Base-by-base conservation (phyloP, 306 rosid genomes). In the Bauhinia variegata region DNA sequence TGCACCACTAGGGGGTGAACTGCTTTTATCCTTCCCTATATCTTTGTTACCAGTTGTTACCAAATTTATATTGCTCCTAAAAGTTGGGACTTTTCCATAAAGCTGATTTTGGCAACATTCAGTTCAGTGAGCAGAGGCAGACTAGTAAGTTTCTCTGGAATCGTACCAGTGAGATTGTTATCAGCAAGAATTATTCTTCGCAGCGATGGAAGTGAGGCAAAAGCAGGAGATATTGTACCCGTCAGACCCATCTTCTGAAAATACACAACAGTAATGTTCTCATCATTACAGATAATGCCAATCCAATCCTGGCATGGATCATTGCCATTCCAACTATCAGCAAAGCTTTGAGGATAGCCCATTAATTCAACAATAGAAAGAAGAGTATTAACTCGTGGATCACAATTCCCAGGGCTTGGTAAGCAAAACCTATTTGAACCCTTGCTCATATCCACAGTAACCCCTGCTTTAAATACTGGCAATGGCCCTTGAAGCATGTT, bases 401-500 rank as follows among this genome's bases (percentile, higher is more conserved):
- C 87, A 65, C 92, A 87, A 3, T 23, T 31, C 14, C 79, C 84
- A 12, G 85, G 85, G 48, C 14, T 59, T 6, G 73, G 63, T 75
- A 79, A 34, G 63, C 92, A 87, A 64, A 87, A 84, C 37, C 83
- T 79, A 56, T 87, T 84, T 0, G 85, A 36, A 68, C 41, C 83
- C 53, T 71, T 48, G n/a, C 57, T 15, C 82, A 84, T 33, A 58
- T 64, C 69, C 10, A 64, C 34, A 2, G 0, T 46, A 32, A 64
- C 44, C 15, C 28, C 47, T 36, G 36, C 52, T 23, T 51, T 65
- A 64, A 91, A 91, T 66, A 15, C 78, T 0, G 97, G 96, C 78
- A 79, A 36, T 42, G 92, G 79, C 38, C 96, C 97, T 54, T 91
- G 96, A 55, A 91, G 76, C 0, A 72, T 14, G 52, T 91, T 91